Base-by-base conservation (phyloP, 2,329 filamentous ascomycete genomes). In the Sclerotinia minor region DNA sequence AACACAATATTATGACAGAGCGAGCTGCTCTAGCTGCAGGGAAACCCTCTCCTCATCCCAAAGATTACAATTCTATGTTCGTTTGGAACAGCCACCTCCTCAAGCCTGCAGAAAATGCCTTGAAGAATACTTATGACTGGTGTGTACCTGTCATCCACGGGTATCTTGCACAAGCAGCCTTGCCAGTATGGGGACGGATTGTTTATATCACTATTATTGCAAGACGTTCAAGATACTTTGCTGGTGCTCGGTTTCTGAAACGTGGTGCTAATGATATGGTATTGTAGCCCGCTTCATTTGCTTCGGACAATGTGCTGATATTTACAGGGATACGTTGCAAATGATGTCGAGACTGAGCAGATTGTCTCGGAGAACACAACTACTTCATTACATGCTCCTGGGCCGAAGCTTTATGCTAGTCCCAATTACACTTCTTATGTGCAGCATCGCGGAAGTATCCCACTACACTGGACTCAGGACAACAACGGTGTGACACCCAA, bases 261-360 rank as follows among this genome's bases (percentile, higher is more conserved):
- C 89, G 95, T 68, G 95, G 95, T 44, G 91, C 93, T 59, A 99
- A 99, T 75, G 95, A 99, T 77, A 78, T 94, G 67, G 82, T 83
- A 79, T 59, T 76, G 71, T 58, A 19, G n/a, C 44, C 11, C 5
- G 15, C 38, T 64, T 32, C 32, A 29, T 64, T 32, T 35, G 26
- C 49, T 49, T 24, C 15, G 24, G 41, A 15, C 13, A 26, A n/a
- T 29, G 38, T 61, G 63, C 73, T 72, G 50, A 73, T 41, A 19
- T 5, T 44, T 11, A 5, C 57, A 83, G 77, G 94, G 95, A 19
- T 96, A 96, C 77, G 95, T 99, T 66, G 96, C 95, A 64, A 99
- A 99, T 76, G 96, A 99, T 79, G 95, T 99, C 32, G 96, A 99
- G 79, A 98, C 95, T 0, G 95, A 99, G 79, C 95, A 99, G 78